Evolutionary conservation across 2,329 filamentous ascomycete genomes (phyloP).

Genomic region (Cordyceps javanica): DNA sequence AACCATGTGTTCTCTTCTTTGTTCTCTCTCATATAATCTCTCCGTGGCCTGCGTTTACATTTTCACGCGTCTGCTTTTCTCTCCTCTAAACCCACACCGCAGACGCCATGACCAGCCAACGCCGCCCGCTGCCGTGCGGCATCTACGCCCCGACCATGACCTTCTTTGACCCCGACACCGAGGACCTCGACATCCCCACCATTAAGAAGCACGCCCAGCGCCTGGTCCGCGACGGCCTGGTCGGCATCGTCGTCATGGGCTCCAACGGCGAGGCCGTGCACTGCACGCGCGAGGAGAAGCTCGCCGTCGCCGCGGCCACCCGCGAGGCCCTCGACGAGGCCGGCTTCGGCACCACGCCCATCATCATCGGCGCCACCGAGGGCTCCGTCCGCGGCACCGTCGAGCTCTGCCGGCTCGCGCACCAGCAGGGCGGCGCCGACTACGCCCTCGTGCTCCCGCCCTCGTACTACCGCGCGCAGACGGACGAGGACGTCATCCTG

Average conservation of each 20-base stretch:
- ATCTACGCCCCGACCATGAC: conserved; percentile 89
- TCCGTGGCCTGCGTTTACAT: no score
- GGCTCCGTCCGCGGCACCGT: conserved; percentile 78
- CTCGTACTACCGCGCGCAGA: conserved; percentile 73
- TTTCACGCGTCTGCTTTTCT: neutral
- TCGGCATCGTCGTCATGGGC: conserved; percentile 79
- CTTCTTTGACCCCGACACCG: conserved; percentile 79
- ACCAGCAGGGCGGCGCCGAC: conserved; percentile 67
- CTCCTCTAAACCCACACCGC: neutral
- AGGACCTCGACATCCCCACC: conserved; percentile 73
- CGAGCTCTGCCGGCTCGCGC: conserved; percentile 61
- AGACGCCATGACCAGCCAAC: conserved; percentile 23
- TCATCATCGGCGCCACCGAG: conserved; percentile 77
- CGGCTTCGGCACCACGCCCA: conserved; percentile 67
- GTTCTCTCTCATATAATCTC: neutral
- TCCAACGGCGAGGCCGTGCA: conserved; percentile 89
- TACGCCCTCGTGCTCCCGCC: conserved; percentile 75
- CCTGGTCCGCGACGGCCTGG: conserved; percentile 69
- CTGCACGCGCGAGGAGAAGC: conserved; percentile 71
- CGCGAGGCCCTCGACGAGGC: conserved; percentile 77
- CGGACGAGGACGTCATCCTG: conserved; percentile 67
- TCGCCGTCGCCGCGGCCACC: conserved; percentile 67
- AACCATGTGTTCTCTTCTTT: neutral
- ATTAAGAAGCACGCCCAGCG: conserved; percentile 78
- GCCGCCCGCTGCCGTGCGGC: conserved; percentile 63